Evolutionary conservation across 768 basidiomycete species (phyloP), one percentile per base, ranked within the genome.

Genomic region (Collybia nuda): DNA sequence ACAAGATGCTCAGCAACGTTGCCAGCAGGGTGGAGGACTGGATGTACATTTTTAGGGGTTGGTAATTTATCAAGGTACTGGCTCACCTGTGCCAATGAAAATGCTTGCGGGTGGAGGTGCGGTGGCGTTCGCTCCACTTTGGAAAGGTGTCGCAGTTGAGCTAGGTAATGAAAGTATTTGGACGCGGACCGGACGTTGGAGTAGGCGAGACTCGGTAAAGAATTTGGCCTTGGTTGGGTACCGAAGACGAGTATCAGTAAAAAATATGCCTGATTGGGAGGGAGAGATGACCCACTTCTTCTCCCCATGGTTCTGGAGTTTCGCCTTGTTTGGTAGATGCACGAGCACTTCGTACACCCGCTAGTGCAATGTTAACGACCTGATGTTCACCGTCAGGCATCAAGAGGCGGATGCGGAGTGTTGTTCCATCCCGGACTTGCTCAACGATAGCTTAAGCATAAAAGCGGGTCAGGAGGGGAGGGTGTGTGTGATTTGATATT

Each of bases 1-100:
- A 93, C 84, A 35, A 99, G 77, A 67, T 89, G 85, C 58, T 96
- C 92, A 11, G 93, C 94, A 21, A 99, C 87, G 68, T 97, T 97
- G 26, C 96, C 96, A 15, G 86, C 90, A 7, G 96, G 94, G 64
- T 98, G 96, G 37, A 90, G 70, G 11, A 92, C 88, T 90, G n/a
- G n/a, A 40, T 2, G 41, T 15, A 42, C 35, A 45, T 38, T 51
- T 38, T 11, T n/a, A 37, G 7, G 41, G 39, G 40, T 42, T 49
- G 32, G 54, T 42, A 19, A 8, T 11, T 14, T 11, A 37, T 22
- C 15, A 23, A 6, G 11, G n/a, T 15, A 40, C 47, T 21, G 38
- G 22, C 80, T 47, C 29, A 82, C 88, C 86, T 50, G 82, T 85
- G 51, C 94, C 96, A 62, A 99, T 97, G 70, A 94, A 95, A 48